These are phyloP conservation scores for Roridomyces roridus DNA, from an alignment of 768 basidiomycete species.

Conservation along the genomic window DNA sequence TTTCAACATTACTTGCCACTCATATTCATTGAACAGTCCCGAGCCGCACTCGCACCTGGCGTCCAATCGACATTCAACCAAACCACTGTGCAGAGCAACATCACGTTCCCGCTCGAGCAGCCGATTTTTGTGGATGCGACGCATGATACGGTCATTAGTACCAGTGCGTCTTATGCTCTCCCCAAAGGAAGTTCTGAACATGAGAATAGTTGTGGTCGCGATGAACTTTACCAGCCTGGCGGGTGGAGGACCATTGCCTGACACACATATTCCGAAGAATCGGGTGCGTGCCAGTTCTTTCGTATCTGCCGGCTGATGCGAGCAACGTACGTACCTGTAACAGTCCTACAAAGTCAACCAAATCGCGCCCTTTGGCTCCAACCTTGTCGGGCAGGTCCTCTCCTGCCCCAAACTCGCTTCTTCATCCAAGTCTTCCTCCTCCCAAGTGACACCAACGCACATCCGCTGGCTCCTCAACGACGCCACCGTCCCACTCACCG, in stretches of 20 bases:
- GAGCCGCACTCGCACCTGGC: slow-evolving; percentile 46
- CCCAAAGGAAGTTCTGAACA: too few species aligned
- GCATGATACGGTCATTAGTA: slow-evolving; percentile 75
- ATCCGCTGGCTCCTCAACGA: slow-evolving; percentile 74
- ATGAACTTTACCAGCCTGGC: slow-evolving; percentile 75
- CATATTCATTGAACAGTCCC: too few species aligned
- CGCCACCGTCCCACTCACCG: slow-evolving; percentile 71
- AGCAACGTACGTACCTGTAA: slow-evolving; percentile 39
- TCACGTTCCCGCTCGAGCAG: slow-evolving; percentile 63
- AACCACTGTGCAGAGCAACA: slow-evolving; percentile 60
- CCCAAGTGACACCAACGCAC: slow-evolving; percentile 6
- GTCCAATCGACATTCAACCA: slow-evolving; percentile 70
- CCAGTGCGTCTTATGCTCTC: slow-evolving; percentile 50
- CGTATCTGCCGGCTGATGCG: slow-evolving; percentile 38
- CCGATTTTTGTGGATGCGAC: slow-evolving; percentile 74
- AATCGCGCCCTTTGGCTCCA: slow-evolving; percentile 40
- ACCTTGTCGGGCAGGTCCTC: slow-evolving; percentile 53
- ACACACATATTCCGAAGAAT: slow-evolving; percentile 60
- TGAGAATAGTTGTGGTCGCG: slow-evolving; percentile 72
- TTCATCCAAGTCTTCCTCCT: background rate
- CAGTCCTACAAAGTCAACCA: slow-evolving; percentile 40
- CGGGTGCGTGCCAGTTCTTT: slow-evolving; percentile 44
- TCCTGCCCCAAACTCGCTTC: slow-evolving; percentile 38
- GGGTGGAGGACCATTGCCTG: slow-evolving; percentile 64
- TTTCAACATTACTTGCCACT: too few species aligned